These are phyloP conservation scores for Purpureocillium lavendulum DNA, from an alignment of 2,329 filamentous ascomycete genomes.

Conservation along the genomic window DNA sequence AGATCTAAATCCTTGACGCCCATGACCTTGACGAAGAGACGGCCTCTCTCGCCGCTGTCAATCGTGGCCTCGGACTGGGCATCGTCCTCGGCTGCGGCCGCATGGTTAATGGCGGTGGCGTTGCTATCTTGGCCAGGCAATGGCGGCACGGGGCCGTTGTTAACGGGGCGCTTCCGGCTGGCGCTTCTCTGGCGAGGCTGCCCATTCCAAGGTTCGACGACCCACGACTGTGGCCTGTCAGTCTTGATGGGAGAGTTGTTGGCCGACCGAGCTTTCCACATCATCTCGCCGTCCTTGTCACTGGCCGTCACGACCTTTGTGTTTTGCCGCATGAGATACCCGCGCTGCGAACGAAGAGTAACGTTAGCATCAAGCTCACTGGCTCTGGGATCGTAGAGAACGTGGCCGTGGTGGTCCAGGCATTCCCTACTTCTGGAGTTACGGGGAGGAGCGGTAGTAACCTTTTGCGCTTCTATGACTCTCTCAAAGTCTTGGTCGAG, in stretches of 20 bases:
- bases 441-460: slow-evolving; percentile 31
- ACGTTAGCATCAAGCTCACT: slow-evolving; percentile 51
- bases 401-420: too few relatives aligned
- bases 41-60: slow-evolving; percentile 78
- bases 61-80: slow-evolving; percentile 50
- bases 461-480: slow-evolving; percentile 95
- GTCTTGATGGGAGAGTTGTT: slow-evolving; percentile 67
- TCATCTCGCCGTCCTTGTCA: slow-evolving; percentile 56
- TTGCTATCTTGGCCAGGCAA: slow-evolving; percentile 84
- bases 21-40: slow-evolving; percentile 97
- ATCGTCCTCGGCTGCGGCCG: slow-evolving; percentile 68
- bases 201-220: slow-evolving; percentile 93
- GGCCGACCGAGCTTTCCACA: slow-evolving; percentile 48
- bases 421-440: not conserved
- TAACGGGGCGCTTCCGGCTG: slow-evolving; percentile 36
- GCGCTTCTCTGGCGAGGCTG: slow-evolving; percentile 60
- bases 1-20: slow-evolving; percentile 93
- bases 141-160: slow-evolving; percentile 63
- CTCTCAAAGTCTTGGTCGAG: slow-evolving; percentile 90
- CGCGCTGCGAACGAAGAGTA: slow-evolving; percentile 67
- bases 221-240: slow-evolving; percentile 82
- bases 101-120: slow-evolving; percentile 53
- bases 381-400: not conserved
- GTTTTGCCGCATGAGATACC: slow-evolving; percentile 97
- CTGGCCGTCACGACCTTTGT: slow-evolving; percentile 95